phyloP scores from a whole-genome alignment of 2,329 filamentous ascomycete genomes.

The Tolypocladium inflatum region DNA sequence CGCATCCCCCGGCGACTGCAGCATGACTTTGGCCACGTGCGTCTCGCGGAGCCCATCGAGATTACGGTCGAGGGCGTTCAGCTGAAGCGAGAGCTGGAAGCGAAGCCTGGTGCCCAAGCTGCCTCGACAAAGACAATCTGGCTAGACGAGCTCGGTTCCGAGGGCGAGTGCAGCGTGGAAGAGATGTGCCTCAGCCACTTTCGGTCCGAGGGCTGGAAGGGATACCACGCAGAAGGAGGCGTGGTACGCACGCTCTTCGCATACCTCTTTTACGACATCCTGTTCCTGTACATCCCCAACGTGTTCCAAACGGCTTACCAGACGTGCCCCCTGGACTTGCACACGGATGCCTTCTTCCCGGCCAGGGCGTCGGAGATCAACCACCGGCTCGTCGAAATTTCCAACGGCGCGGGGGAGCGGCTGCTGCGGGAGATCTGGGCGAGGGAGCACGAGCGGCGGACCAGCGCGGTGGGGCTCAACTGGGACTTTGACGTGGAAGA shows the following conservation, averaged over 20 bases:
- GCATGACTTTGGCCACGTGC: conserved; percentile 86
- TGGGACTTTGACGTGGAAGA: conserved; percentile 81
- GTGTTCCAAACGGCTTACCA: conserved; percentile 96
- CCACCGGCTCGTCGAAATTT: conserved; percentile 73
- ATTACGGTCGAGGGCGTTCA: conserved; percentile 70
- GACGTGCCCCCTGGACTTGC: conserved; percentile 83
- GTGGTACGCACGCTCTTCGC: conserved; percentile 86
- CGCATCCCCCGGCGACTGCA: conserved; percentile 77
- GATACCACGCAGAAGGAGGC: conserved; percentile 86
- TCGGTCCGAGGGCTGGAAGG: conserved; percentile 77
- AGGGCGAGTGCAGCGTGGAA: conserved; percentile 77
- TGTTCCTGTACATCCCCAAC: conserved; percentile 90
- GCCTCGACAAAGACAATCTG: conserved; percentile 69
- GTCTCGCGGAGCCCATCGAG: conserved; percentile 65
- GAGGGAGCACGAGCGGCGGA: conserved; percentile 57
- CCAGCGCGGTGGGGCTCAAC: conserved; percentile 83
- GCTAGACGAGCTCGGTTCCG: conserved; percentile 65
- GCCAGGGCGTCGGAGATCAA: conserved; percentile 85
- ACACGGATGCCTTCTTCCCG: conserved; percentile 87
- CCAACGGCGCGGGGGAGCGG: conserved; percentile 63
- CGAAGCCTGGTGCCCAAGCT: conserved; percentile 27
- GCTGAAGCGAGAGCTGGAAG: conserved; percentile 50
- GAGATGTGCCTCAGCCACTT: conserved; percentile 90
- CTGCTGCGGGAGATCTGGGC: conserved; percentile 62
- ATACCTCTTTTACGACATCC: conserved; percentile 85